phyloP scores from a whole-genome alignment of 768 basidiomycete species.

The Exidia glandulosa region DNA sequence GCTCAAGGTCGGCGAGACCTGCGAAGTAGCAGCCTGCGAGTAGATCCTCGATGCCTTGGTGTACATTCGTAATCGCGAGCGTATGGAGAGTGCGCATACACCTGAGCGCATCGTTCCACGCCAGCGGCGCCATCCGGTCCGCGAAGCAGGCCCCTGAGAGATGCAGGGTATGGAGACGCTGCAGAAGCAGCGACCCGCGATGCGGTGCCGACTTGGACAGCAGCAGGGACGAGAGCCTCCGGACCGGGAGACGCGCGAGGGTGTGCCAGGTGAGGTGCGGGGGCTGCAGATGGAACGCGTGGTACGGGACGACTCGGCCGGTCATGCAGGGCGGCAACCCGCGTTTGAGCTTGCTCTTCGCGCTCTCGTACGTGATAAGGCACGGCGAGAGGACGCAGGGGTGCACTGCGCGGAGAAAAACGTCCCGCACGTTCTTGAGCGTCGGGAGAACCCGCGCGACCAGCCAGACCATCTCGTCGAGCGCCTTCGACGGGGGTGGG shows the following conservation, averaged over 20 bases:
- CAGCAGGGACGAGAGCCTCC: not conserved
- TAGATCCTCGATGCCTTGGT: not conserved
- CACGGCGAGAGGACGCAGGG: not conserved
- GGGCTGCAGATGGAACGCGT: not conserved
- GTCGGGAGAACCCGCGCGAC: not conserved
- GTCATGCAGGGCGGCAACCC: not conserved
- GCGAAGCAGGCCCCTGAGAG: not conserved
- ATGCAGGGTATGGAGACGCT: not conserved
- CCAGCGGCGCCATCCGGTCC: not conserved
- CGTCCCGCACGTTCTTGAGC: not conserved
- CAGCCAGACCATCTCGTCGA: not conserved
- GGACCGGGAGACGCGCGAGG: not conserved
- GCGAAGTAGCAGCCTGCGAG: not conserved
- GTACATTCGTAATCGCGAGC: not conserved
- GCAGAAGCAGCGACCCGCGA: not conserved
- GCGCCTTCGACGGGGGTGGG: not conserved
- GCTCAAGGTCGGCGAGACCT: not conserved
- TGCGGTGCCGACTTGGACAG: not conserved
- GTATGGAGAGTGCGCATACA: not conserved
- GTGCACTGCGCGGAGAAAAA: not conserved
- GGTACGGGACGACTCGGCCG: not conserved
- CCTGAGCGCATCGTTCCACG: not conserved
- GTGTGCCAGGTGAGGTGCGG: not conserved
- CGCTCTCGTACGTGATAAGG: not conserved
- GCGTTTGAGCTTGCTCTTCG: not conserved